phyloP scores from a whole-genome alignment of 352 stramenopile genomes.

The Globisporangium takayamanum region DNA sequence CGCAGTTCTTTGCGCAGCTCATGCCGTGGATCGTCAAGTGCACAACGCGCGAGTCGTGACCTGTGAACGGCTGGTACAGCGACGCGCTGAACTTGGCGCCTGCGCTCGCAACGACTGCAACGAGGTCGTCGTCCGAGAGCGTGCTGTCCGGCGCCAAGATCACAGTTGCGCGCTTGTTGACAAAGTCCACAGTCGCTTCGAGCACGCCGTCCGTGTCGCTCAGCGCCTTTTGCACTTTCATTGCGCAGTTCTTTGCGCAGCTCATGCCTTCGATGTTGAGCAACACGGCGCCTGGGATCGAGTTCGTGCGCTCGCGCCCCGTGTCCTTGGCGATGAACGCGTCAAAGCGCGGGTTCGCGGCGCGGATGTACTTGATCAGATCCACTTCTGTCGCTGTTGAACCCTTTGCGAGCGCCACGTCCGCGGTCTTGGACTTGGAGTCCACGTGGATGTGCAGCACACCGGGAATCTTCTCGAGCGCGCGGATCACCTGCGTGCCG shows the following conservation, averaged over 20 bases:
- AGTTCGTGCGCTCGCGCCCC: conserved; percentile 34
- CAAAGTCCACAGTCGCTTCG: conserved; percentile 64
- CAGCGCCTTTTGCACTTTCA: conserved; percentile 53
- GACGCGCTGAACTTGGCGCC: conserved; percentile 50
- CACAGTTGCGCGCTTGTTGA: conserved; percentile 60
- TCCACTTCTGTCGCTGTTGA: conserved; percentile 81
- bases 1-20: conserved; percentile 74
- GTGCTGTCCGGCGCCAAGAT: conserved; percentile 53
- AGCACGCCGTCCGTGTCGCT: conserved; percentile 44
- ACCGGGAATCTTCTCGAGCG: conserved; percentile 72
- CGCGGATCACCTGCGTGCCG: conserved; percentile 67
- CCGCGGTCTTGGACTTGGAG: conserved; percentile 71
- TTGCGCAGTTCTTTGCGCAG: conserved; percentile 57
- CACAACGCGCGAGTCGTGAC: conserved; percentile 66
- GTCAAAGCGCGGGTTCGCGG: conserved; percentile 67
- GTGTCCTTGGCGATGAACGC: conserved; percentile 58
- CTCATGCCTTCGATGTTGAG: conserved; percentile 75
- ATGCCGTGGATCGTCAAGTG: conserved; percentile 70
- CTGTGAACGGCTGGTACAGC: conserved; percentile 56
- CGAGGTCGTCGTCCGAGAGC: conserved; percentile 61
- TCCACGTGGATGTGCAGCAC: conserved; percentile 83
- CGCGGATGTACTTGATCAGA: conserved; percentile 78
- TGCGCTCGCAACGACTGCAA: conserved; percentile 43
- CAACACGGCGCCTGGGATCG: conserved; percentile 54
- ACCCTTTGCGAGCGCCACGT: conserved; percentile 68